Evolutionary conservation across 192 early-diverging fungal species (phyloP).

Genomic region (Podila clonocystis): DNA sequence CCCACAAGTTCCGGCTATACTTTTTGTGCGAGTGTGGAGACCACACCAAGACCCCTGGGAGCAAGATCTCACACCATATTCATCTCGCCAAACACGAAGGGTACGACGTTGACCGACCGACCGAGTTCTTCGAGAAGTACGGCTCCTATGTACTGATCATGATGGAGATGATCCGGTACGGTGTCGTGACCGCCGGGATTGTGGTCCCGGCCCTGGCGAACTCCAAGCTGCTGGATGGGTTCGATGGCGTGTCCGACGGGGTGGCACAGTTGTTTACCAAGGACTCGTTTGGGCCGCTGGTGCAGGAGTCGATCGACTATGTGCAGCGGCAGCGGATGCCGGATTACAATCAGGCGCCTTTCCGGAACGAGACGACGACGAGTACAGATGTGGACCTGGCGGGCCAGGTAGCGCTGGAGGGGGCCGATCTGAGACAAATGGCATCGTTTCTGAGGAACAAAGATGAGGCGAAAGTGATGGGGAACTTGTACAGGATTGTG

Average conservation of each 20-base stretch:
- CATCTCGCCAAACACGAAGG: conserved; percentile 34
- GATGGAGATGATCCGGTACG: conserved; percentile 36
- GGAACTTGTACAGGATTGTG: conserved; percentile 25
- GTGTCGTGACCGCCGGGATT: conserved; percentile 16
- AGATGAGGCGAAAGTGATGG: background rate
- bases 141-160: conserved; percentile 18
- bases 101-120: conserved; percentile 25
- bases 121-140: conserved; percentile 24
- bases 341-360: background rate
- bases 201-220: conserved; percentile 17
- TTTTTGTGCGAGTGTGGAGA: conserved; percentile 7
- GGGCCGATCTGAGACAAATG: conserved; percentile 15
- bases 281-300: background rate
- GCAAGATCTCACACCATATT: conserved; percentile 24
- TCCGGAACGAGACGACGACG: background rate
- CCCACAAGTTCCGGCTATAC: conserved; percentile 1
- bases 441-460: conserved; percentile 4
- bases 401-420: conserved; percentile 2
- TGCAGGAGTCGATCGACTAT: conserved; percentile 24
- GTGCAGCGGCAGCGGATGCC: background rate
- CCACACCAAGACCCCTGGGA: background rate
- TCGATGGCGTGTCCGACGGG: background rate
- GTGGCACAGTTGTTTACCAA: background rate
- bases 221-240: background rate
- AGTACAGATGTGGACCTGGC: background rate